Base-by-base conservation (phyloP, 176 grass and related monocot species). In the Avena sativa region DNA sequence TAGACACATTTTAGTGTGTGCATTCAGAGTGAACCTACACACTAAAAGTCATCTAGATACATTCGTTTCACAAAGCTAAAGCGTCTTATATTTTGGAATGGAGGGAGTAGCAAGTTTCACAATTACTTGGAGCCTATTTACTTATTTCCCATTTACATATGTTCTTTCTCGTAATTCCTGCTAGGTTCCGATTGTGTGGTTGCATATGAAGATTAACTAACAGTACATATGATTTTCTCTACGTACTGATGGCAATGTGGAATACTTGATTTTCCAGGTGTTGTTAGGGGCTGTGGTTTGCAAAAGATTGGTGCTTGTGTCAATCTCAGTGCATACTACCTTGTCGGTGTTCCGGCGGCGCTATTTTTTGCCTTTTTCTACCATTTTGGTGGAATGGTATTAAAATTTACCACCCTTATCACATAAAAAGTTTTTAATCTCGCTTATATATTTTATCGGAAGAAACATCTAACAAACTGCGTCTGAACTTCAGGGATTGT, bases 301-400 rank as follows among this genome's bases (percentile, higher is more conserved):
- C 88, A 89, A 74, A 89, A 89, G 69, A 85, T 89, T 59, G 88
- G 88, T 58, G 88, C 88, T 25, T 85, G 83, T 76, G 77, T 89
- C 23, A 89, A 89, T 56, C 88, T 89, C 63, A 50, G 83, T 25
- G 88, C 88, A 26, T 89, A 89, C 59, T 89, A 89, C 77, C 77
- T 85, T n/a, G 52, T 89, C 0, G 88, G 83, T 4, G 30, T 89
- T 36, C 88, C 88, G 14, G 88, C 88, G 0, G 83, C 82, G 3
- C 36, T 85, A 14, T 81, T 34, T 38, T 89, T 89, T 0, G 83
- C 76, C 34, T 89, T 89, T 38, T 36, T 81, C 8, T 89, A 76
- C 69, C 88, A 89, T 81, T 25, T 85, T 36, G 88, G 88, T 48
- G 88, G 88, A 85, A 89, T 85, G 89, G 89, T 87, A 83, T 69